Conservation (phyloP, 108 stramenopile genomes). For the Schizochytrium sp. region DNA sequence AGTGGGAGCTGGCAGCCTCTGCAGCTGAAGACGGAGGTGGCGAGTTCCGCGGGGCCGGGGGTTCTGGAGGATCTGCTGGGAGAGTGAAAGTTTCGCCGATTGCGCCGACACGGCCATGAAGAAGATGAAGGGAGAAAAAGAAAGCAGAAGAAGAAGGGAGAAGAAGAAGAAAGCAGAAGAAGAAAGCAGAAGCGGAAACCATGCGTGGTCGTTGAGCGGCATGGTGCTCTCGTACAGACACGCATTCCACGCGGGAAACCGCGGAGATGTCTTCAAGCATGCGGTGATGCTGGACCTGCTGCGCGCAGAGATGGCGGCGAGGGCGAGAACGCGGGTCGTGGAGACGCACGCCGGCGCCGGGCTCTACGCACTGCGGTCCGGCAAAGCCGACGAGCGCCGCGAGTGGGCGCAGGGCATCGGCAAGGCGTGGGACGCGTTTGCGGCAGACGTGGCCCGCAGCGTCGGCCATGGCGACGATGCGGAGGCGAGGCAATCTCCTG, state of each 20-base stretch:
- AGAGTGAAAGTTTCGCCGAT: too few species aligned
- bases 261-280: background rate
- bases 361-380: background rate
- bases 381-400: background rate
- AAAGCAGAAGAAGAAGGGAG: too few species aligned
- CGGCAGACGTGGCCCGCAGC: background rate
- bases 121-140: too few species aligned
- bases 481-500: background rate
- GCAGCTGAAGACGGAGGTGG: too few species aligned
- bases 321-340: background rate
- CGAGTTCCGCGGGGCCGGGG: too few species aligned
- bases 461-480: background rate
- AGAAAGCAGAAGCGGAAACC: too few species aligned
- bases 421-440: background rate
- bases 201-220: background rate
- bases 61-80: too few species aligned
- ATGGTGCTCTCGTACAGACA: conserved; percentile 18
- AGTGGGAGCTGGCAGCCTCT: too few species aligned
- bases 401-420: background rate
- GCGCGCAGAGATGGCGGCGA: background rate
- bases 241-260: background rate
- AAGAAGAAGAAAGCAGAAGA: too few species aligned
- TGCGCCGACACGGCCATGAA: too few species aligned
- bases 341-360: conserved; percentile 18
- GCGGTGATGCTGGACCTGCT: background rate